These are phyloP conservation scores for Collariella sp. DNA, from an alignment of 495 filamentous ascomycete species.

Conservation along the genomic window DNA sequence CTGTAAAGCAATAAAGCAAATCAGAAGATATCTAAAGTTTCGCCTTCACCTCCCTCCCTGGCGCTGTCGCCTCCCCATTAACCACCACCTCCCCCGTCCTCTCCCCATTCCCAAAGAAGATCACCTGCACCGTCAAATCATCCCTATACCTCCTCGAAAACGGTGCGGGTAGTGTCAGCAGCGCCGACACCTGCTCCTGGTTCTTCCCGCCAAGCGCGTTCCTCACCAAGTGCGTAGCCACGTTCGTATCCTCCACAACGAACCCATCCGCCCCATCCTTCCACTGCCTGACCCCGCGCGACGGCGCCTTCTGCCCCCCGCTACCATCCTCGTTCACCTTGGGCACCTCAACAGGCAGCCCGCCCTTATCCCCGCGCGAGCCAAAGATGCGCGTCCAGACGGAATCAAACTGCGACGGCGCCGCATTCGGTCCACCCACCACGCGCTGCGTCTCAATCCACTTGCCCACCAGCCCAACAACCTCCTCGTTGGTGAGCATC, in stretches of 20 bases:
- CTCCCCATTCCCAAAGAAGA: slow-evolving; percentile 88
- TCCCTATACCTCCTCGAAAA: slow-evolving; percentile 88
- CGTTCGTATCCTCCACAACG: slow-evolving; percentile 92
- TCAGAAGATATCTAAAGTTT: slow-evolving; percentile 25
- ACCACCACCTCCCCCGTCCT: slow-evolving; percentile 65
- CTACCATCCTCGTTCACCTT: slow-evolving; percentile 23
- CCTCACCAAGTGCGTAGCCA: slow-evolving; percentile 86
- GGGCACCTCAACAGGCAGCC: slow-evolving; percentile 48
- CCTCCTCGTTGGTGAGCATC: slow-evolving; percentile 98
- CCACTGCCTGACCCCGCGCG: slow-evolving; percentile 73
- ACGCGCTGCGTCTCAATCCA: slow-evolving; percentile 77
- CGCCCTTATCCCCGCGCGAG: slow-evolving; percentile 31
- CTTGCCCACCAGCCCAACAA: slow-evolving; percentile 89
- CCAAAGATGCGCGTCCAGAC: slow-evolving; percentile 53
- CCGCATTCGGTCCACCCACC: not conserved
- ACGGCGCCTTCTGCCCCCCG: slow-evolving; percentile 59
- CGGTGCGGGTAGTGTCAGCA: slow-evolving; percentile 84
- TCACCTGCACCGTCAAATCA: slow-evolving; percentile 94
- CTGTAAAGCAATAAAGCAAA: not conserved
- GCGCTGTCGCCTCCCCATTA: slow-evolving; percentile 78
- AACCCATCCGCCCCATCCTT: slow-evolving; percentile 68
- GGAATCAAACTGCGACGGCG: slow-evolving; percentile 30
- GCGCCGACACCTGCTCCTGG: slow-evolving; percentile 84
- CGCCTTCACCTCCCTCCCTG: slow-evolving; percentile 43
- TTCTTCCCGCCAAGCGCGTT: slow-evolving; percentile 95